Base-by-base conservation (phyloP, 257 asterid genomes). In the Nicotiana benthamiana region DNA sequence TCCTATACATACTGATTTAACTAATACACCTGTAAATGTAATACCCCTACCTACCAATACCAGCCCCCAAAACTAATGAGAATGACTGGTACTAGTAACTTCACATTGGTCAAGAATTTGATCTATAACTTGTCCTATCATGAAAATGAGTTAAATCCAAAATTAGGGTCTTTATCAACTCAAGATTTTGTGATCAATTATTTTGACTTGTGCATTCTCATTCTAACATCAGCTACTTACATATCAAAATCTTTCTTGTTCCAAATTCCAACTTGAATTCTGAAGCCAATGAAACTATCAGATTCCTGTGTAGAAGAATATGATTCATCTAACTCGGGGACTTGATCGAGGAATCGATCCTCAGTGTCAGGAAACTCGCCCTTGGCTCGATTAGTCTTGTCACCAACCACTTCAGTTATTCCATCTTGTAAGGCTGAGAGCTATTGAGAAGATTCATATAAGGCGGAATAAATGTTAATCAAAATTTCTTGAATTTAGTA, bases 361-460 rank as follows among this genome's bases (percentile, higher is more conserved):
- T 89, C 90, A 68, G 90, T 92, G 24, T 92, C 98, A 0, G 96
- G 89, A 30, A 94, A 89, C 84, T 95, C 98, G 10, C 89, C 94
- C 83, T 91, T 91, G 40, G 91, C 92, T 78, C 93, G 87, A 83
- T 95, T 95, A 8, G 96, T 95, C 90, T 93, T 93, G 65, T 96
- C 97, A 80, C 97, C 98, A 20, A 93, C 66, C 43, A 92, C 88
- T 88, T 91, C 90, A 18, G 87, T 70, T 46, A 91, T 90, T 81
- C 97, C 99, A 68, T 95, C 97, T 90, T 90, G 98, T 75, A 93
- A 85, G 3, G 96, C 97, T 91, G 98, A 95, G 20, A 95, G 82
- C 99, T 92, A 65, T 80, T 27, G 63, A 43, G 36, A 67, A 62
- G 30, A 54, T 9, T 40, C 30, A 48, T n/a, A 84, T 17, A 82